Conservation (phyloP, 192 early-diverging fungal species). For the Backusella parvicylindrica region DNA sequence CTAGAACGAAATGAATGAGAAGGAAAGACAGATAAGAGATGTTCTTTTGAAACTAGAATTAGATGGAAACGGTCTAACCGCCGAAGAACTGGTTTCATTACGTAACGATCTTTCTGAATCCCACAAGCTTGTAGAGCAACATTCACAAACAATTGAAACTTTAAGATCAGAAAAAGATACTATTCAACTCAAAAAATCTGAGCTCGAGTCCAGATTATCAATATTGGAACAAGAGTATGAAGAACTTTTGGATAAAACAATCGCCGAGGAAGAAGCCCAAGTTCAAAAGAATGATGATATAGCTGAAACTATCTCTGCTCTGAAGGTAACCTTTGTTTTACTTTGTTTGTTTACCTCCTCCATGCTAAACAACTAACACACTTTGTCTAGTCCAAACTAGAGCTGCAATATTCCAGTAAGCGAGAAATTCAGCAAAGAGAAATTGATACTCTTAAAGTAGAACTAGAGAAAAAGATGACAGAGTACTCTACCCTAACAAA, state of each 20-base stretch:
- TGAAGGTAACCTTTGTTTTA: constrained; percentile 50
- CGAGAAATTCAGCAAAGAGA: constrained; percentile 71
- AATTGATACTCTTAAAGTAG: constrained; percentile 64
- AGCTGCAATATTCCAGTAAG: constrained; percentile 80
- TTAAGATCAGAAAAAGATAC: constrained; percentile 56
- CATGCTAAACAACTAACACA: neutral
- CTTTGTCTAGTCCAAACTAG: constrained; percentile 61
- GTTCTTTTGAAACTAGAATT: constrained; percentile 64
- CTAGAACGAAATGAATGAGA: constrained; percentile 65
- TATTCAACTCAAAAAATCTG: constrained; percentile 57
- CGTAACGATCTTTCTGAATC: constrained; percentile 71
- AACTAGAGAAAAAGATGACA: constrained; percentile 66
- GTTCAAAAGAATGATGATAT: constrained; percentile 43
- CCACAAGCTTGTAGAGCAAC: constrained; percentile 57
- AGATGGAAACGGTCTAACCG: constrained; percentile 36
- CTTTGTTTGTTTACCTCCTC: neutral
- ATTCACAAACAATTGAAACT: constrained; percentile 60
- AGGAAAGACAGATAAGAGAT: constrained; percentile 72
- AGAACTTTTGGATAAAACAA: constrained; percentile 70
- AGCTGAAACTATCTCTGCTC: constrained; percentile 75
- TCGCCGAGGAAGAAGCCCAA: constrained; percentile 67
- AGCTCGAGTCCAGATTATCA: constrained; percentile 67
- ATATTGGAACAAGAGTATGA: constrained; percentile 79
- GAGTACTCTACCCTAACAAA: constrained; percentile 60
- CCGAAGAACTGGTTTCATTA: constrained; percentile 65